Evolutionary conservation across 768 basidiomycete species (phyloP), one percentile per base, ranked within the genome.

Genomic region (Dendrothele bispora): DNA sequence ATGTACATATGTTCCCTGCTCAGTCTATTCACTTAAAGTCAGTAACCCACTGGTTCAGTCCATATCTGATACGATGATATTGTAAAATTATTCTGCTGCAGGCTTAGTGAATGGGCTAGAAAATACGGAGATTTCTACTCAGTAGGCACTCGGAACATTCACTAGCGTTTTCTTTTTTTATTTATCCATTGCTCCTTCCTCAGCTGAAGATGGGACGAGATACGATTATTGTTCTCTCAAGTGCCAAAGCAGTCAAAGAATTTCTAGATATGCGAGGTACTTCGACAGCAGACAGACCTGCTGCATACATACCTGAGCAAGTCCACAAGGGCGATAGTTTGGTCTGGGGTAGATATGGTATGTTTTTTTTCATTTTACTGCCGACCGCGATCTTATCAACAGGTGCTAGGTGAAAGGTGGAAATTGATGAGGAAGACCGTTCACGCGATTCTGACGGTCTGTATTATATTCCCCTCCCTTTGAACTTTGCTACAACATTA

Each of bases 81-180:
- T 12, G 14, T 10, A 2, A 18, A 5, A 3, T 7, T 21, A 25
- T 35, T 12, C 7, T 7, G 11, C 11, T 1, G n/a, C 29, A 65
- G 60, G 39, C 56, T 66, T 21, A 59, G 61, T 6, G 58, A 60
- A 50, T 64, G 63, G 64, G 58, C 64, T 1, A 43, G 52, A n/a
- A 25, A 42, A 25, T 64, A 64, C 35, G 64, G 64, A 2, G 63
- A 60, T 2, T 51, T 65, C 27, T 60, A 60, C 46, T 62, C 60
- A n/a, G n/a, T n/a, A n/a, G n/a, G n/a, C n/a, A n/a, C n/a, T n/a
- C n/a, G n/a, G n/a, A n/a, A n/a, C n/a, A n/a, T n/a, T n/a, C n/a
- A n/a, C n/a, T n/a, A n/a, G n/a, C n/a, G n/a, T n/a, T n/a, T n/a
- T n/a, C n/a, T n/a, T n/a, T n/a, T n/a, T n/a, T n/a, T n/a, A n/a